These are phyloP conservation scores for Lodderomyces margitis DNA, from an alignment of 1,139 yeast species.

Conservation along the genomic window DNA sequence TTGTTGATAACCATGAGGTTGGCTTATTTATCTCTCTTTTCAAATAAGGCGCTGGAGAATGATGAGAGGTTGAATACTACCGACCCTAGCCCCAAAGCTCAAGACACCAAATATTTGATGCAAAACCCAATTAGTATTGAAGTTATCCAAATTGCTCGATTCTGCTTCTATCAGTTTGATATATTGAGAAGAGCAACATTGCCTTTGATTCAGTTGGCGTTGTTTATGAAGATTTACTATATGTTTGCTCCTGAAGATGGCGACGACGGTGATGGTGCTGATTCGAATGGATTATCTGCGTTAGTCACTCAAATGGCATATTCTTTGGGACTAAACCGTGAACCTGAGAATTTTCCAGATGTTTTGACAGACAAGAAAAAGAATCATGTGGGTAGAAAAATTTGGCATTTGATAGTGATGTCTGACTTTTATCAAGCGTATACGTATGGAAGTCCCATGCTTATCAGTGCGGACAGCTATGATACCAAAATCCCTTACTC, in stretches of 20 bases:
- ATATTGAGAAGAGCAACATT: constrained; percentile 47
- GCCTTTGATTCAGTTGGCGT: constrained; percentile 48
- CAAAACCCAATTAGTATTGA: constrained; percentile 48
- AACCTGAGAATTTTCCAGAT: constrained; percentile 30
- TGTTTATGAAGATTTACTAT: constrained; percentile 38
- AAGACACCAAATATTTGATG: constrained; percentile 42
- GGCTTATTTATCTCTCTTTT: constrained; percentile 32
- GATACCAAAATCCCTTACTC: constrained; percentile 30
- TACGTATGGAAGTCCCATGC: constrained; percentile 29
- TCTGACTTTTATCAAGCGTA: constrained; percentile 28
- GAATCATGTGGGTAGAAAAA: constrained; percentile 46
- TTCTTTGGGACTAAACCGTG: constrained; percentile 47
- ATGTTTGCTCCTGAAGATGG: constrained; percentile 53
- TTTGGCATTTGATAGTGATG: constrained; percentile 43
- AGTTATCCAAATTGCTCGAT: constrained; percentile 47
- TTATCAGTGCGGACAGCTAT: constrained; percentile 19
- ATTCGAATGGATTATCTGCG: constrained; percentile 37
- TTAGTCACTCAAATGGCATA: constrained; percentile 42
- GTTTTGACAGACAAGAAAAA: constrained; percentile 23
- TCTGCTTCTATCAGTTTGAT: constrained; percentile 53
- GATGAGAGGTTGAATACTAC: constrained; percentile 24
- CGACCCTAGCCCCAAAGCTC: constrained; percentile 23
- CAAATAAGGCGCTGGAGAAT: constrained; percentile 31
- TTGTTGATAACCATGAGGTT: constrained; percentile 30
- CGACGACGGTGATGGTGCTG: constrained; percentile 46